phyloP scores from a whole-genome alignment of 1,284 basidiomycete species.

The Trametes hirsuta region DNA sequence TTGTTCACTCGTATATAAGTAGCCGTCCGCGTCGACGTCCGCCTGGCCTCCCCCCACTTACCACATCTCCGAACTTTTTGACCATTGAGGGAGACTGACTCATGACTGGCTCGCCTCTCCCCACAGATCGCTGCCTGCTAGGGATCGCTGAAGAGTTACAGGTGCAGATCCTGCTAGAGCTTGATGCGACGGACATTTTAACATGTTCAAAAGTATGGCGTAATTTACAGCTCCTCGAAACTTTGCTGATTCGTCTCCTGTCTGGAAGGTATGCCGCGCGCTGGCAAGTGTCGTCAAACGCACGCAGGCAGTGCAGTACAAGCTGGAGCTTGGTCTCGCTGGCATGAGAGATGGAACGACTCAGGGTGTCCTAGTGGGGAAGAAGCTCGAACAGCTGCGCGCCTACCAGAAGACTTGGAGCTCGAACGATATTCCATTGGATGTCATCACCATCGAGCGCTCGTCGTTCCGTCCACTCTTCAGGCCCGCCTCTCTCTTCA shows the following conservation, averaged over 20 bases:
- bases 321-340: constrained; percentile 9
- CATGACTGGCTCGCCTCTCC: neutral
- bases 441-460: neutral
- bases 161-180: neutral
- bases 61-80: neutral
- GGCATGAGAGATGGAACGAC: constrained; percentile 8
- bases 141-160: constrained; percentile 4
- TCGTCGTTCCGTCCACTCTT: neutral
- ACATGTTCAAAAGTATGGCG: neutral
- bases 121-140: neutral
- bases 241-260: too few species aligned
- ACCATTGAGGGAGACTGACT: neutral
- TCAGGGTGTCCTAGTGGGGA: neutral
- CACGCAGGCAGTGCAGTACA: constrained; percentile 9
- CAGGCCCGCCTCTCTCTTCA: constrained; percentile 2
- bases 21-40: too few species aligned
- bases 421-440: neutral
- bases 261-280: neutral
- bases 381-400: constrained; percentile 5
- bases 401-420: constrained; percentile 4
- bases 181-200: neutral
- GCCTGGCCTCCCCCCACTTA: neutral
- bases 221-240: neutral
- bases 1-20: neutral
- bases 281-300: neutral